phyloP scores from a whole-genome alignment of 1,139 yeast genomes.

The Suhomyces ambrosiae region DNA sequence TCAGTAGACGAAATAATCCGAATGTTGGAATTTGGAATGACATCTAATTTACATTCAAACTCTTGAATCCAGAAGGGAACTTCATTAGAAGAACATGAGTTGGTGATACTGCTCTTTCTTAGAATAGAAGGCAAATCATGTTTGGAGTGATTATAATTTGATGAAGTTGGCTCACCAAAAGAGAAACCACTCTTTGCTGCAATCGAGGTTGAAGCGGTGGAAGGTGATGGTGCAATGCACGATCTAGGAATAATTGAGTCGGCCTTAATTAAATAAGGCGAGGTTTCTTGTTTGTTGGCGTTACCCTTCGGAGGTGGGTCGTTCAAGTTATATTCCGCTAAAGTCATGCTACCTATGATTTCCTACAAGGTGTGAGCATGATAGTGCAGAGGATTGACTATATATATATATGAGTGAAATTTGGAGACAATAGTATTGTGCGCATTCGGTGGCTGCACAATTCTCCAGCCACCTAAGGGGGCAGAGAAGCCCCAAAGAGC shows the following conservation, averaged over 20 bases:
- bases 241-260: constrained; percentile 20
- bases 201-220: constrained; percentile 14
- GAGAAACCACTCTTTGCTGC: constrained; percentile 13
- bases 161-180: constrained; percentile 4
- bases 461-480: constrained; percentile 6
- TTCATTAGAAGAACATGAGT: constrained; percentile 6
- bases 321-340: constrained; percentile 16
- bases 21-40: constrained; percentile 14
- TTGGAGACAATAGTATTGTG: constrained; percentile 10
- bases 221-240: constrained; percentile 19
- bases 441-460: constrained; percentile 3
- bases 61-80: constrained; percentile 15
- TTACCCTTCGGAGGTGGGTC: constrained; percentile 20
- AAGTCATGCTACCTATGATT: constrained; percentile 9
- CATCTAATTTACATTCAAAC: constrained; percentile 16
- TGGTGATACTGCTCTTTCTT: constrained; percentile 17
- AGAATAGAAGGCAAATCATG: constrained; percentile 14
- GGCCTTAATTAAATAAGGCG: constrained; percentile 14
- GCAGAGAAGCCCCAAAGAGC: not conserved
- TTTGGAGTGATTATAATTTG: constrained; percentile 12
- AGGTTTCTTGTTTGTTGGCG: constrained; percentile 1
- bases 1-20: constrained; percentile 17
- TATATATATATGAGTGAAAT: constrained; percentile 10
- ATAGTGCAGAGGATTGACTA: not conserved
- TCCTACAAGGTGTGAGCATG: not conserved